A percentile compares a stretch with the other conserved stretches of the same genome.
Evolutionary conservation across 768 basidiomycete genomes (phyloP).

Genomic region (Suillus brevipes): DNA sequence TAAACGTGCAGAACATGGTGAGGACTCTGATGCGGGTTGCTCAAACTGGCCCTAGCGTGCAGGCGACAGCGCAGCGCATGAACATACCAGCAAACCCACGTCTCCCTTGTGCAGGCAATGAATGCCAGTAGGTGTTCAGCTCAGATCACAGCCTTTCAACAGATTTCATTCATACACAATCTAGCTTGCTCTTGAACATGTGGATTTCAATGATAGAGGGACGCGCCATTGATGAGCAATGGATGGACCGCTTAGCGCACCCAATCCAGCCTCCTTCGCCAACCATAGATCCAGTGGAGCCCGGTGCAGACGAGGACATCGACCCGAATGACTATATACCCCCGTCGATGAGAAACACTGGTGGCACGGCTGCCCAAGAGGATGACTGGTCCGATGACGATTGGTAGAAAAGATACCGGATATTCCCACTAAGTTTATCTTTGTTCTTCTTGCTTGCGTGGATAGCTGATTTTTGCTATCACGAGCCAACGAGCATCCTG

Average conservation of each 20-base stretch:
- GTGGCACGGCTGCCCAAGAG: conserved; percentile 14
- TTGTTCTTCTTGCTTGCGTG: background rate
- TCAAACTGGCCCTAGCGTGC: conserved; percentile 23
- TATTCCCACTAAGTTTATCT: background rate
- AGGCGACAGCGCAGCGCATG: conserved; percentile 36
- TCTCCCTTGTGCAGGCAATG: conserved; percentile 52
- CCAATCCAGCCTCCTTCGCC: conserved; percentile 18
- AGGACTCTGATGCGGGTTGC: conserved; percentile 38
- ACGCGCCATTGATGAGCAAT: conserved; percentile 47
- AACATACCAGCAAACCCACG: conserved; percentile 32
- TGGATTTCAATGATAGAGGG: conserved; percentile 51
- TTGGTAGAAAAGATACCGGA: conserved; percentile 18
- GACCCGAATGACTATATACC: conserved; percentile 21
- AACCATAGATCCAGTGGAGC: conserved; percentile 7
- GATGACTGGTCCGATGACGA: conserved; percentile 32
- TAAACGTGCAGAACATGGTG: conserved; percentile 43
- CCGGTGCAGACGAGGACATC: background rate
- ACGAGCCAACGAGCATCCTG: background rate
- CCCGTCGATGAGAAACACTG: conserved; percentile 11
- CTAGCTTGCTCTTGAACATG: conserved; percentile 42
- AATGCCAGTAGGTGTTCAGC: conserved; percentile 43
- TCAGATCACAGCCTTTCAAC: background rate
- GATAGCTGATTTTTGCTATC: background rate
- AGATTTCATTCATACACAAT: conserved; percentile 5
- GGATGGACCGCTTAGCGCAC: conserved; percentile 17